Evolutionary conservation across 2,329 filamentous ascomycete genomes (phyloP).

Genomic region (Paecilomyces variotii): DNA sequence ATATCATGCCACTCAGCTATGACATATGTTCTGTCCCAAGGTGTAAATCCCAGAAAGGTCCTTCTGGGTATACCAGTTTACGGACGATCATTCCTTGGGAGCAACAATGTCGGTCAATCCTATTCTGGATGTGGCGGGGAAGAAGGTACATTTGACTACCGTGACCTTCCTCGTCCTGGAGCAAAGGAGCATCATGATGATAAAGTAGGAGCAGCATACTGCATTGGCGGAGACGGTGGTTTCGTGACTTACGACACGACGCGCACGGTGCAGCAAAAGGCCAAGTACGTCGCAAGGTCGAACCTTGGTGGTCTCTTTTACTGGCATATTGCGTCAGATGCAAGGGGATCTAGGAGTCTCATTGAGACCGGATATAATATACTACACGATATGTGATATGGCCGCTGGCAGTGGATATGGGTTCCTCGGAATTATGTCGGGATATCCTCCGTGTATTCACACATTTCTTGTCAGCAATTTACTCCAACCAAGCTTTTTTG

Average conservation of each 20-base stretch:
- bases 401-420: not conserved
- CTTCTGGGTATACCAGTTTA: conserved; percentile 69
- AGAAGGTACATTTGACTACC: conserved; percentile 67
- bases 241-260: conserved; percentile 76
- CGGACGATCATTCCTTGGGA: conserved; percentile 64
- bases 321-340: conserved; percentile 70
- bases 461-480: too few relatives aligned
- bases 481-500: too few relatives aligned
- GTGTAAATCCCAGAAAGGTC: conserved; percentile 63
- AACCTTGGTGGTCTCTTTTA: conserved; percentile 71
- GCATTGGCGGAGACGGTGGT: conserved; percentile 61
- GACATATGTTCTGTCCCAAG: conserved; percentile 55
- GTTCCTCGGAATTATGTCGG: not conserved
- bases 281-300: conserved; percentile 62
- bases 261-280: conserved; percentile 68
- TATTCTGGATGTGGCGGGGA: conserved; percentile 49
- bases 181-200: conserved; percentile 62
- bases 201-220: conserved; percentile 61
- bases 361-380: conserved; percentile 53
- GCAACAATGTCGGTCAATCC: conserved; percentile 55
- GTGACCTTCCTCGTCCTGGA: conserved; percentile 53
- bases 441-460: too few relatives aligned
- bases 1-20: conserved; percentile 60
- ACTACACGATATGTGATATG: conserved; percentile 36
- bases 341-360: conserved; percentile 48